Percentiles rank a stretch among this genome's conserved stretches.
Conservation (phyloP, 1,284 basidiomycete species). For the Earliella scabrosa region DNA sequence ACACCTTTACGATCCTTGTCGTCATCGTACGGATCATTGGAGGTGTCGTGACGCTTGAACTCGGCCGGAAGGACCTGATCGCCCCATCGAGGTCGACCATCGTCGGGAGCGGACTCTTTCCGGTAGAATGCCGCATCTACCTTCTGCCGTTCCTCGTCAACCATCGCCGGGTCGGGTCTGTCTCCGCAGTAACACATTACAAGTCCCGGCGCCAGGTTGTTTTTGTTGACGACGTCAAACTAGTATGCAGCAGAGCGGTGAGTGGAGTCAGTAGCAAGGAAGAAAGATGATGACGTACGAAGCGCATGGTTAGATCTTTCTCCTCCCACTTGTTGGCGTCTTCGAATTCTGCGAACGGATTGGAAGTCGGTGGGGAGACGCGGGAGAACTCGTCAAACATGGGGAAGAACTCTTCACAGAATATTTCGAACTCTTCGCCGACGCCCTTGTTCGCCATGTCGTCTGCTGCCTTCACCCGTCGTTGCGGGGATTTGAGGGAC, state of each 20-base stretch:
- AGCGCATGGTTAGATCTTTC: neutral
- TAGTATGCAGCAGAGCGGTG: neutral
- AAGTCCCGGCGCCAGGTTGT: neutral
- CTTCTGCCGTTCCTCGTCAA: conserved; percentile 5
- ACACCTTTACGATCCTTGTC: too few relatives aligned
- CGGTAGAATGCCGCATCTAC: neutral
- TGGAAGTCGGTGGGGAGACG: neutral
- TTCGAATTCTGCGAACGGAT: conserved; percentile 1
- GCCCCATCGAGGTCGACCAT: too few relatives aligned
- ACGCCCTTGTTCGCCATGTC: neutral
- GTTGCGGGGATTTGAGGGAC: too few relatives aligned
- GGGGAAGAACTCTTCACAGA: neutral
- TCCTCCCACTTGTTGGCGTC: neutral
- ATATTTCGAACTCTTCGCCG: neutral
- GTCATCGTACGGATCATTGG: too few relatives aligned
- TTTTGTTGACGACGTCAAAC: neutral
- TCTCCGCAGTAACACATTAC: neutral
- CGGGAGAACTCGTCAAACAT: too few relatives aligned
- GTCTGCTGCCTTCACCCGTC: neutral
- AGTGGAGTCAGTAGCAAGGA: neutral
- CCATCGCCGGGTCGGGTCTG: neutral
- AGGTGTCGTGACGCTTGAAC: too few relatives aligned
- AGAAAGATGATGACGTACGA: neutral
- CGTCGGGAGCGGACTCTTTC: too few relatives aligned
- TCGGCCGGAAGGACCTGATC: too few relatives aligned